These are phyloP conservation scores for Suillus tomentosus DNA, from an alignment of 768 basidiomycete species.

Conservation along the genomic window DNA sequence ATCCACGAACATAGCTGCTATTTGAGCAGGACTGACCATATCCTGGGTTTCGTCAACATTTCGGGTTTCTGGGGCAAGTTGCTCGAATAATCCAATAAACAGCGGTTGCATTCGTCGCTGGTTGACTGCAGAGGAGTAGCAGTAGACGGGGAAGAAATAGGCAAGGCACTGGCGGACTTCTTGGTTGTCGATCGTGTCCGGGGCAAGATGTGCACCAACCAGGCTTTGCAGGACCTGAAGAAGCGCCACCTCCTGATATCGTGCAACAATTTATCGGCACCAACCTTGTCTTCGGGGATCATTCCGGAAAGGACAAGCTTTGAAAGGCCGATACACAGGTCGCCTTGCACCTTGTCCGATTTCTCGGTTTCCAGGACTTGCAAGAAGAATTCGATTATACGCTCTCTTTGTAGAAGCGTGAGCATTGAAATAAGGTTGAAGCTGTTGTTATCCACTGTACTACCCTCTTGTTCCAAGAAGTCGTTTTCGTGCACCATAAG, in stretches of 20 bases:
- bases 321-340: conserved; percentile 77
- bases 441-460: conserved; percentile 29
- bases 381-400: conserved; percentile 69
- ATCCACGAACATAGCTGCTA: conserved; percentile 76
- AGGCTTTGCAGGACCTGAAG: conserved; percentile 49
- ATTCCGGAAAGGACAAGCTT: conserved; percentile 83
- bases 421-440: background rate
- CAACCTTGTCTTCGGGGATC: conserved; percentile 69
- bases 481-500: conserved; percentile 80
- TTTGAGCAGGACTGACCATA: conserved; percentile 72
- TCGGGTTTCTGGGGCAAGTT: conserved; percentile 56
- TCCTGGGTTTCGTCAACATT: conserved; percentile 72
- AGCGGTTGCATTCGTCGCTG: conserved; percentile 78
- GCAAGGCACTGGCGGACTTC: conserved; percentile 83
- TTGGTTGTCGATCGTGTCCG: conserved; percentile 79
- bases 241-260: background rate
- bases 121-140: conserved; percentile 75
- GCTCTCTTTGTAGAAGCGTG: conserved; percentile 40
- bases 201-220: conserved; percentile 70
- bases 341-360: conserved; percentile 65
- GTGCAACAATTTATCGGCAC: conserved; percentile 21
- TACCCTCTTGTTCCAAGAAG: conserved; percentile 51
- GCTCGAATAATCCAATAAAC: conserved; percentile 67
- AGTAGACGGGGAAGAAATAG: conserved; percentile 86
- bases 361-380: conserved; percentile 54